phyloP scores from a whole-genome alignment of 805 yeast genomes.

The Grigorovia humatica region DNA sequence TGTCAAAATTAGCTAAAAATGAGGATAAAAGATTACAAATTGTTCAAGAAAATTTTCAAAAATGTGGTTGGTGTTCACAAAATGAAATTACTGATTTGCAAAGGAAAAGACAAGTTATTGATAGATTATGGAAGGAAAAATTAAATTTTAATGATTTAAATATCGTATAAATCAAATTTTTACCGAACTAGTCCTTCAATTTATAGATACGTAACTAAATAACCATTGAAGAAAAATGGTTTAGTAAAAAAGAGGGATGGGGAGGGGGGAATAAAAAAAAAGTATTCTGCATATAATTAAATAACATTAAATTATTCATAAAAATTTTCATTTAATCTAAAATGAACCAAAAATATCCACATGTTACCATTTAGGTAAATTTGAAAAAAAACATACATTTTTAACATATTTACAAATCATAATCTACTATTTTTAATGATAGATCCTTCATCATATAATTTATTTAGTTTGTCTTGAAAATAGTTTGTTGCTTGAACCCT shows the following conservation, averaged over 20 bases:
- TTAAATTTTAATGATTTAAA: conserved; percentile 7
- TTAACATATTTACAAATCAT: conserved; percentile 2
- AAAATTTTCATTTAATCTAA: too few species aligned
- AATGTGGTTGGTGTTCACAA: conserved; percentile 25
- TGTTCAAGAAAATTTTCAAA: conserved; percentile 14
- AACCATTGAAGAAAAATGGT: too few species aligned
- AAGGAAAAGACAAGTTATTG: conserved; percentile 20
- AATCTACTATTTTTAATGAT: conserved; percentile 17
- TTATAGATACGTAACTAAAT: too few species aligned
- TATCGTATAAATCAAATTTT: neutral
- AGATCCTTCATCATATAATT: conserved; percentile 42
- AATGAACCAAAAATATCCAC: too few species aligned
- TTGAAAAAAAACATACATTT: neutral
- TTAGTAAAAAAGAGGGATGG: too few species aligned
- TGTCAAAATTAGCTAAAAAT: conserved; percentile 18
- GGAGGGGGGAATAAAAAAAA: too few species aligned
- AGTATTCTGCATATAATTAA: neutral
- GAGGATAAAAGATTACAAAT: conserved; percentile 22
- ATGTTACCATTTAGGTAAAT: too few species aligned
- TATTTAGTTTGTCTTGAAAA: conserved; percentile 32
- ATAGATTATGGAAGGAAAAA: conserved; percentile 26
- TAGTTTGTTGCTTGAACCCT: conserved; percentile 39
- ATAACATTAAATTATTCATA: too few species aligned
- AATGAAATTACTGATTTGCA: conserved; percentile 17
- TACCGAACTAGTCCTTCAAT: too few species aligned